These are phyloP conservation scores for Aspergillus fumigatus DNA, from an alignment of 2,329 filamentous ascomycete genomes.

Conservation along the genomic window DNA sequence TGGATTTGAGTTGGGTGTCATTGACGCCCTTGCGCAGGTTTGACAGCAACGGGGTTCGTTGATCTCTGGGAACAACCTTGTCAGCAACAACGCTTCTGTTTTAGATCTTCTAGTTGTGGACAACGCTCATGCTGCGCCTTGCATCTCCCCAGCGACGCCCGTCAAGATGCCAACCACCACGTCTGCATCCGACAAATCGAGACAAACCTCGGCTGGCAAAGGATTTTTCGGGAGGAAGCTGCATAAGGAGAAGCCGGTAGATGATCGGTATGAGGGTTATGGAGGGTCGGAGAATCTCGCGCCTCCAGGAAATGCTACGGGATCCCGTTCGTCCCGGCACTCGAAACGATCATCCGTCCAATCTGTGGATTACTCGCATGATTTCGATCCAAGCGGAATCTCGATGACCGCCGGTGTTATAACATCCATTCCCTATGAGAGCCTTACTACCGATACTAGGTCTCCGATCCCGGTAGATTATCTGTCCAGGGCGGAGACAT, in stretches of 20 bases:
- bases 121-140: constrained; percentile 33
- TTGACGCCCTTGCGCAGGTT: constrained; percentile 12
- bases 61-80: constrained; percentile 1
- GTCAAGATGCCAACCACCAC: constrained; percentile 52
- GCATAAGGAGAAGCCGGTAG: constrained; percentile 70
- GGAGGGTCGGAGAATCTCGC: constrained; percentile 55
- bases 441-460: constrained; percentile 58
- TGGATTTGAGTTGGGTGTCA: constrained; percentile 14
- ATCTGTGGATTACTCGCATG: constrained; percentile 65
- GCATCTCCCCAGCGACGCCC: constrained; percentile 27
- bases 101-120: not conserved
- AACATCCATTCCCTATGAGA: constrained; percentile 83
- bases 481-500: constrained; percentile 60
- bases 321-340: constrained; percentile 70
- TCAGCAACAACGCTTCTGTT: not conserved
- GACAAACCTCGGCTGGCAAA: constrained; percentile 74
- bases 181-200: constrained; percentile 68
- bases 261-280: constrained; percentile 59
- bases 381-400: constrained; percentile 56
- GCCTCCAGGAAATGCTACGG: constrained; percentile 57
- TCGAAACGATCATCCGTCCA: constrained; percentile 65
- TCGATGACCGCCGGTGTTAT: constrained; percentile 77
- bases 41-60: constrained; percentile 11
- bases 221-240: constrained; percentile 80
- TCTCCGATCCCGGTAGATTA: constrained; percentile 71